Evolutionary conservation across 305 asterid genomes (phyloP).

Genomic region (Fraxinus sp.): DNA sequence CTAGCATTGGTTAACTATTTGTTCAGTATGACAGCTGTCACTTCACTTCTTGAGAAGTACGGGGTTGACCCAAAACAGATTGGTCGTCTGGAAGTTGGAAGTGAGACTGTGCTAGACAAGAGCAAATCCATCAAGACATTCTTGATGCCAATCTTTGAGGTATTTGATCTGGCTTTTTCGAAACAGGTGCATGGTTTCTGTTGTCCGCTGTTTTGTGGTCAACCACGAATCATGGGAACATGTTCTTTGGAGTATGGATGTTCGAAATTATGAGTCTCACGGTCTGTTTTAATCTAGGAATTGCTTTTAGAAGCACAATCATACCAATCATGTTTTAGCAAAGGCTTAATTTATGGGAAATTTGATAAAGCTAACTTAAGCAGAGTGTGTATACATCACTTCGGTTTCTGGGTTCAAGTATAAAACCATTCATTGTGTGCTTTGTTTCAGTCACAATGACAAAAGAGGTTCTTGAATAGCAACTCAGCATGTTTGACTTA

Average conservation of each 20-base stretch:
- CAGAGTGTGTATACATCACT: not conserved
- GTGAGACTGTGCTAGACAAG: conserved; percentile 96
- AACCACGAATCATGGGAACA: conserved; percentile 2
- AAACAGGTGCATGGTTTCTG: not conserved
- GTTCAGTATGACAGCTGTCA: conserved; percentile 90
- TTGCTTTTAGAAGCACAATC: not conserved
- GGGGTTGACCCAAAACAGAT: conserved; percentile 83
- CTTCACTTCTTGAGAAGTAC: conserved; percentile 84
- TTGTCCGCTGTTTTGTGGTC: not conserved
- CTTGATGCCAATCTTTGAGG: conserved; percentile 98
- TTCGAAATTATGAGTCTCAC: not conserved
- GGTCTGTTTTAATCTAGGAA: not conserved
- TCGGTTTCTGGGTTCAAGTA: not conserved
- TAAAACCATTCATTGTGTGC: not conserved
- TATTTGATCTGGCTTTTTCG: conserved; percentile 30
- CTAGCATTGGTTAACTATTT: conserved; percentile 25
- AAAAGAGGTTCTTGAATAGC: not conserved
- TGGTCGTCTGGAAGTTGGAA: conserved; percentile 98
- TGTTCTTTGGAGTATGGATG: not conserved
- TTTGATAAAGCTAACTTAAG: not conserved
- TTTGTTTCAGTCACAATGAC: not conserved
- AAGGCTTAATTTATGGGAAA: conserved; percentile 2
- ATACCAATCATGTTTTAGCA: not conserved
- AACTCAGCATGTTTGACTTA: not conserved
- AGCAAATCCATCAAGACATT: conserved; percentile 99